Evolutionary conservation across 805 yeast genomes (phyloP).

Genomic region (Schwanniomyces occidentalis): DNA sequence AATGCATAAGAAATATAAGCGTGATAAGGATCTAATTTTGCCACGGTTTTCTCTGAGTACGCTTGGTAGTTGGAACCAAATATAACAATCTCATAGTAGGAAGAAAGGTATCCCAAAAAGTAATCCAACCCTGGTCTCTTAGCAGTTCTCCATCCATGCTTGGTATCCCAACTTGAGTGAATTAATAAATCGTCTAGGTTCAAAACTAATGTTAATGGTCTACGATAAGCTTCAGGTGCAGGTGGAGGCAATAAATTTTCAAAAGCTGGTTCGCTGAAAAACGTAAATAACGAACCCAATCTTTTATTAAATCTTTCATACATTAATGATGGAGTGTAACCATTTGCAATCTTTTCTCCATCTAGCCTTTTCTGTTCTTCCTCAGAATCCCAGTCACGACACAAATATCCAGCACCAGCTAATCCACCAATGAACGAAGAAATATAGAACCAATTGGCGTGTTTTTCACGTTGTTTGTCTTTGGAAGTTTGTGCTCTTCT

Average conservation of each 20-base stretch:
- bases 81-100: constrained; percentile 92
- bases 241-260: constrained; percentile 94
- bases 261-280: constrained; percentile 91
- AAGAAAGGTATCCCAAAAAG: constrained; percentile 90
- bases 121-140: constrained; percentile 98
- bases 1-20: constrained; percentile 85
- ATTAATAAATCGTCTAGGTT: constrained; percentile 87
- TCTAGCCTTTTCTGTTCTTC: constrained; percentile 60
- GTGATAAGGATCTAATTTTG: constrained; percentile 90
- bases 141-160: constrained; percentile 97
- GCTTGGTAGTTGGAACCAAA: constrained; percentile 84
- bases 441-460: constrained; percentile 73
- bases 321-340: constrained; percentile 64
- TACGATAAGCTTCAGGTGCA: constrained; percentile 84
- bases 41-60: constrained; percentile 80
- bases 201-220: constrained; percentile 88
- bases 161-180: constrained; percentile 89
- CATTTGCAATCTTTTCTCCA: constrained; percentile 57
- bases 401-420: constrained; percentile 62
- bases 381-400: constrained; percentile 82
- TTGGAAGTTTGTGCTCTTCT: constrained; percentile 62
- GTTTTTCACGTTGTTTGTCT: constrained; percentile 79
- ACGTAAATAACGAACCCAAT: constrained; percentile 70
- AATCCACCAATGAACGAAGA: constrained; percentile 53
- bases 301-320: constrained; percentile 72